Base-by-base conservation (phyloP, 129 eudicot species). In the Artemisia annua region DNA sequence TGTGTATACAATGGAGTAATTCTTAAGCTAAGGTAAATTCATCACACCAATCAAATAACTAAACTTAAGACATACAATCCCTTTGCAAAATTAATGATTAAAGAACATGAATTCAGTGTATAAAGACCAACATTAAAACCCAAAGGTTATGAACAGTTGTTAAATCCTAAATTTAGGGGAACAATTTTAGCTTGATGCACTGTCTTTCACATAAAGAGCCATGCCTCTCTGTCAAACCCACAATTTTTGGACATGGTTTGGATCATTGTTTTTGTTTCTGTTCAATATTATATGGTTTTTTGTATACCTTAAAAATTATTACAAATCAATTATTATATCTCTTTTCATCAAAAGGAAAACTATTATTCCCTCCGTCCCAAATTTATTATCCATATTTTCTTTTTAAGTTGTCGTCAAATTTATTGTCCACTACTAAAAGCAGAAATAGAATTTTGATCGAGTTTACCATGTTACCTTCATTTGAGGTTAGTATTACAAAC, bases 141-240 rank as follows among this genome's bases (percentile, higher is more conserved):
- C 35, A 48, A 62, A 50, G 30, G 44, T 15, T 66, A 39, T 61
- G 12, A 56, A 43, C 75, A 20, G 54, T 11, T 76, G 74, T 28
- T 76, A 51, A 43, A 30, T 56, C 82, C 67, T 55, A 62, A 63
- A 46, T 63, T 44, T 24, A 44, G 28, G 77, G 81, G 81, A 62
- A 46, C 81, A 50, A 51, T 17, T 60, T 60, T 77, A 77, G 64
- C 59, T 70, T 63, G 76, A 78, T 78, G 72, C 66, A 48, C 61
- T 71, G 72, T 71, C 73, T 78, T 78, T 64, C 30, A 64, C 73
- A 55, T 53, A 78, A 63, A 56, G 72, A 71, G 68, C 52, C 73
- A 78, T 53, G 54, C 78, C 73, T 52, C 17, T 78, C 82, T 78
- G 82, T 78, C 82, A 65, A 56, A 66, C 73, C 73, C 67, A 71